Conservation (phyloP, 164 flowering plant genomes). For the Berberis thunbergii region DNA sequence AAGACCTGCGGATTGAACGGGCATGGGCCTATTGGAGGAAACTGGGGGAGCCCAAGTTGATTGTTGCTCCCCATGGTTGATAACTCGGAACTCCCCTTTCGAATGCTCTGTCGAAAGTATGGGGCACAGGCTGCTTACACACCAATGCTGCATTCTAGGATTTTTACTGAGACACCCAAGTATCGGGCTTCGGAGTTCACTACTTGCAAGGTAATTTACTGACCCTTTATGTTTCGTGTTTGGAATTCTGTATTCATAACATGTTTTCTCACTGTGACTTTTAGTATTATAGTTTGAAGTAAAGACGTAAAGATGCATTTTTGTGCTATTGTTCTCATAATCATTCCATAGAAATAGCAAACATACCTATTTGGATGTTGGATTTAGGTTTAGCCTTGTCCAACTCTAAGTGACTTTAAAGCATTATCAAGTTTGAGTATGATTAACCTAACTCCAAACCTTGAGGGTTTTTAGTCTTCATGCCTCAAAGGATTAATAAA, state of each 20-base stretch:
- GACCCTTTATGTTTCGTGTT: background rate
- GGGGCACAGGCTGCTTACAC: constrained; percentile 95
- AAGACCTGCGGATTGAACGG: constrained; percentile 45
- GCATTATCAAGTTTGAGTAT: too few species aligned
- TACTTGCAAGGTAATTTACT: constrained; percentile 58
- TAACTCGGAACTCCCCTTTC: constrained; percentile 89
- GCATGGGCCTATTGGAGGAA: constrained; percentile 94
- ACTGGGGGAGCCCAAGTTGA: constrained; percentile 63
- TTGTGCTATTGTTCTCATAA: too few species aligned
- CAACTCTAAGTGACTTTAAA: too few species aligned
- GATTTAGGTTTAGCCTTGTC: too few species aligned
- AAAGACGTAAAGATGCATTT: too few species aligned
- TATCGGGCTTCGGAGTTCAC: constrained; percentile 65
- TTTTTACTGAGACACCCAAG: constrained; percentile 74
- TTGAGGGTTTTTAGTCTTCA: too few species aligned
- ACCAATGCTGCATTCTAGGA: constrained; percentile 89
- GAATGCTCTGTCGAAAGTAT: constrained; percentile 85
- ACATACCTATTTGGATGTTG: too few species aligned
- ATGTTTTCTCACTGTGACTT: background rate
- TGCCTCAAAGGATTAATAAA: too few species aligned
- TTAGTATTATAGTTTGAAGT: background rate
- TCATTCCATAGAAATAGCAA: too few species aligned
- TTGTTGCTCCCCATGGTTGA: constrained; percentile 99
- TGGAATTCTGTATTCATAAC: background rate
- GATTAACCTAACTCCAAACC: too few species aligned